Evolutionary conservation across 2,329 filamentous ascomycete species (phyloP), one percentile per base, ranked within the genome.

Genomic region (Penicillium sp.): DNA sequence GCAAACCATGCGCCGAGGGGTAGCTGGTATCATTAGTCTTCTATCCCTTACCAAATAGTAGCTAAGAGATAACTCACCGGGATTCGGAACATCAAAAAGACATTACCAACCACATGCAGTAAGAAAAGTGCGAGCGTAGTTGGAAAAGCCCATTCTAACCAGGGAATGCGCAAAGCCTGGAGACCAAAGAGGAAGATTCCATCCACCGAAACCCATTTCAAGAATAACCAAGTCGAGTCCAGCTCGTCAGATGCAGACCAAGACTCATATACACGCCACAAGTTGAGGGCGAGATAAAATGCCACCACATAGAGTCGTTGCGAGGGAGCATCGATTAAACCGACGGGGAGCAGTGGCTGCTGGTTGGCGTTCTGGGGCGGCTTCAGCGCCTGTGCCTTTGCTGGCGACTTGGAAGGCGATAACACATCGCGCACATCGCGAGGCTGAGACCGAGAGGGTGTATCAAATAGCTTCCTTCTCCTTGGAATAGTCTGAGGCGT

Each of bases 151-250:
- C 93, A 90, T 77, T 97, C 91, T 52, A 99, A 80, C 95, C 94
- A 99, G 52, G 94, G 94, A 81, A 99, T 96, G 69, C 90, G 85
- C 63, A 99, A 73, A 60, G 89, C 84, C 15, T 95, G 93, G 47
- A 99, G 76, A 7, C 89, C 89, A 70, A 95, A 96, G 57, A 97
- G 79, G 70, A 92, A 97, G 20, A 88, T 74, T 54, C 89, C 88
- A 75, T 99, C 94, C 57, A 99, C 84, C 51, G 86, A 80, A 56
- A 90, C 83, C 94, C 94, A 99, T 82, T 97, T 99, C 66, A 96
- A 77, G 68, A 97, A 97, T 42, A 93, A 81, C 82, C 86, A 89
- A 55, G 94, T 87, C n/a, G 92, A 96, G 65, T 91, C 87, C 52
- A 89, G 84, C 58, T 95, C 90, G 58, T 93, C 89, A 51, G 92